phyloP scores from a whole-genome alignment of 1,139 yeast genomes.

The Hansenula sp. region DNA sequence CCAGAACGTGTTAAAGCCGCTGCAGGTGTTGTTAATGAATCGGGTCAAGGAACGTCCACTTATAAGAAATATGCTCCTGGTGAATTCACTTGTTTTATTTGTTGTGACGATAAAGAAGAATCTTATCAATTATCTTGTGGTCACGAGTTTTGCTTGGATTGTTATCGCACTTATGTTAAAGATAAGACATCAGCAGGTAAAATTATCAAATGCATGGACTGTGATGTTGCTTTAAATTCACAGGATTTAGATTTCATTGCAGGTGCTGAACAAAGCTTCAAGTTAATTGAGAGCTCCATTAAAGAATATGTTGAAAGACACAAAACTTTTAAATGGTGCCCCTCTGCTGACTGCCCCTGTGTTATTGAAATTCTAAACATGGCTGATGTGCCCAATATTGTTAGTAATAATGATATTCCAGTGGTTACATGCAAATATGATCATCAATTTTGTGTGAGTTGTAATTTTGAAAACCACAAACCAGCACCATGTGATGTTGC shows the following conservation, averaged over 20 bases:
- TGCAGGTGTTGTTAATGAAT: constrained; percentile 43
- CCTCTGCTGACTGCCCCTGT: constrained; percentile 75
- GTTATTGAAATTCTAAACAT: constrained; percentile 48
- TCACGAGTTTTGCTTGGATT: constrained; percentile 65
- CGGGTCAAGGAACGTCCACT: constrained; percentile 8
- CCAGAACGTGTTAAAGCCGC: constrained; percentile 37
- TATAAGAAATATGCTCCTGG: constrained; percentile 21
- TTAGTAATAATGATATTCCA: constrained; percentile 45
- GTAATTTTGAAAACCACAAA: constrained; percentile 74
- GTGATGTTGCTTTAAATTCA: constrained; percentile 30
- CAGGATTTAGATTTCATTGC: constrained; percentile 31
- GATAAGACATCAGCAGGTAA: constrained; percentile 49
- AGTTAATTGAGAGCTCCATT: constrained; percentile 32
- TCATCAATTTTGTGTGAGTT: constrained; percentile 77
- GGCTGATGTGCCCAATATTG: constrained; percentile 25
- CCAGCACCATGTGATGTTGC: constrained; percentile 81
- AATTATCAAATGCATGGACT: constrained; percentile 66
- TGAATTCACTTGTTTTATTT: constrained; percentile 55
- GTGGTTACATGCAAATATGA: constrained; percentile 63
- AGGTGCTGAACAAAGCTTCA: constrained; percentile 27
- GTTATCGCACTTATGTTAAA: constrained; percentile 60
- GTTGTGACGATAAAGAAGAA: constrained; percentile 54
- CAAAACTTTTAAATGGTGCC: constrained; percentile 67
- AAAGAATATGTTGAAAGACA: constrained; percentile 52
- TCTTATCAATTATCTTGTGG: constrained; percentile 61